A percentile compares a stretch with the other conserved stretches of the same genome.
Conservation (phyloP, 2,329 filamentous ascomycete species). For the Neurospora sp. region DNA sequence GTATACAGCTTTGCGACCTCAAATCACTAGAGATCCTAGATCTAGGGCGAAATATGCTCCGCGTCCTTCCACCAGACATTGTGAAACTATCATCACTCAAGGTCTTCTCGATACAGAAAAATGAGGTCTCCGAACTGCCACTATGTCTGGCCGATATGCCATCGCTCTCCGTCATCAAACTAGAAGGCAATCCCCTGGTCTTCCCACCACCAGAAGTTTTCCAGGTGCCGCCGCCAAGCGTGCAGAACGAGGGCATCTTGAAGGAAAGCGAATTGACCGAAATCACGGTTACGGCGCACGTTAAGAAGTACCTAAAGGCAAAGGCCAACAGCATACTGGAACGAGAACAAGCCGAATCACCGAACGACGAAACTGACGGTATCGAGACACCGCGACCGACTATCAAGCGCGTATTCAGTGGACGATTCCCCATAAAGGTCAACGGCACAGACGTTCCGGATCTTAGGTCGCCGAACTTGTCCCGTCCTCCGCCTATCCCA, state of each 20-base stretch:
- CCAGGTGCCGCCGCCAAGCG: constrained; percentile 45
- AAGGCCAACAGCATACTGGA: constrained; percentile 34
- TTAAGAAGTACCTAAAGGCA: constrained; percentile 51
- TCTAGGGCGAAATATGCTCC: constrained; percentile 79
- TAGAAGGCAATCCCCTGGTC: constrained; percentile 76
- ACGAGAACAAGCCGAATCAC: constrained; percentile 44
- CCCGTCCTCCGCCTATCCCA: constrained; percentile 67
- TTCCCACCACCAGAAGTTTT: constrained; percentile 67
- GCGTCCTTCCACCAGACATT: constrained; percentile 67
- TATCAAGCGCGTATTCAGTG: constrained; percentile 51
- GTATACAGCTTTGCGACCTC: constrained; percentile 66
- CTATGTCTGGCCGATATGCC: constrained; percentile 80
- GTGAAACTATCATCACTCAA: constrained; percentile 74
- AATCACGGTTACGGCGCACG: constrained; percentile 47
- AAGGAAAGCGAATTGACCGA: constrained; percentile 58
- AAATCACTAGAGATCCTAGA: constrained; percentile 86
- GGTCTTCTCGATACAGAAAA: constrained; percentile 79
- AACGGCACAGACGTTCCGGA: constrained; percentile 62
- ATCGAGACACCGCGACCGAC: constrained; percentile 65
- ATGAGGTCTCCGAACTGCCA: constrained; percentile 76
- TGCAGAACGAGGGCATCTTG: constrained; percentile 42
- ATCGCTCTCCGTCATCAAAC: constrained; percentile 78
- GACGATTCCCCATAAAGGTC: constrained; percentile 60
- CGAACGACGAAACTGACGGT: constrained; percentile 59
- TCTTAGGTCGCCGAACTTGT: constrained; percentile 55